Evolutionary conservation across 768 basidiomycete genomes (phyloP).

Genomic region (Lyophyllum shimeji): DNA sequence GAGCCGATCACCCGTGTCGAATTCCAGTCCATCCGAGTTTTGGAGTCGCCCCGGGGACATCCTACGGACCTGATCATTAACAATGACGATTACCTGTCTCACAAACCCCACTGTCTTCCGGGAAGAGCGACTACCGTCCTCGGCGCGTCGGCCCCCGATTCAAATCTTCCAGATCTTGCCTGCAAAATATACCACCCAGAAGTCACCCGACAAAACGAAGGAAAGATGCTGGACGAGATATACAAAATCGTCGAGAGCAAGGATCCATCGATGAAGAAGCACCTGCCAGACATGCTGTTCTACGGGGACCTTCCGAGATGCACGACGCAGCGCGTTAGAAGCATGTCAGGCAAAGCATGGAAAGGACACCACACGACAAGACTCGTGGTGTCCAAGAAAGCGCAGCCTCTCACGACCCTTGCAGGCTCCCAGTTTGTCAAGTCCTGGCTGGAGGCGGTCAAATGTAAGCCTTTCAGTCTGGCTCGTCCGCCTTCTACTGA

Average conservation of each 20-base stretch:
- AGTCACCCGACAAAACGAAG: background rate
- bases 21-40: no score
- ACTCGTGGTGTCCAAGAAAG: background rate
- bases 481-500: background rate
- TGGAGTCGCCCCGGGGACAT: no score
- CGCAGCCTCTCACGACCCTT: background rate
- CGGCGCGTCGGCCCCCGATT: background rate
- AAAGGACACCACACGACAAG: background rate
- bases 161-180: background rate
- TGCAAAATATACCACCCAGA: background rate
- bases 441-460: background rate
- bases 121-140: background rate
- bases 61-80: no score
- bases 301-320: background rate
- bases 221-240: background rate
- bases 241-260: background rate
- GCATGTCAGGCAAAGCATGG: background rate
- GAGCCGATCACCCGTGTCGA: no score
- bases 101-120: background rate
- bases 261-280: background rate
- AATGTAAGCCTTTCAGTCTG: background rate
- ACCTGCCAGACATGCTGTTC: background rate
- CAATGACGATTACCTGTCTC: background rate
- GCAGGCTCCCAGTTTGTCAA: background rate
- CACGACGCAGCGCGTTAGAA: background rate